phyloP scores from a whole-genome alignment of 2,329 filamentous ascomycete species.

The Colletotrichum sp. region DNA sequence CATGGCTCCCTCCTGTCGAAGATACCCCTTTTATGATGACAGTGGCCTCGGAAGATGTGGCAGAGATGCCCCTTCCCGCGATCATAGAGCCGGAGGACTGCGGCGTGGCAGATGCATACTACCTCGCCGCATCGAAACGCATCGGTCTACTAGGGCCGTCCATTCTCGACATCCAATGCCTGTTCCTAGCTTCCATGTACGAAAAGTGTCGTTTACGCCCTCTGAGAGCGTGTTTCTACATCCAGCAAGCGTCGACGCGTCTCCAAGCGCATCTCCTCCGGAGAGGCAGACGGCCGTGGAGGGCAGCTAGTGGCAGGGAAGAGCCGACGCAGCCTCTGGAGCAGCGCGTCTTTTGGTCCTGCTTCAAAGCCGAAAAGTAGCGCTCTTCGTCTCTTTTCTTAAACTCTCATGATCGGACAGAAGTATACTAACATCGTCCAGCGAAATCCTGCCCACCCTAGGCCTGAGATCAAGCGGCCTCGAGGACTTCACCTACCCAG shows the following conservation, averaged over 20 bases:
- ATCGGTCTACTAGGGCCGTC: constrained; percentile 25
- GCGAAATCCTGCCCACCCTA: background rate
- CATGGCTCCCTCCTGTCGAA: background rate
- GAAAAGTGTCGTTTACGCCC: constrained; percentile 26
- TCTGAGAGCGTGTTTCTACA: constrained; percentile 25
- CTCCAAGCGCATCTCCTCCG: constrained; percentile 9
- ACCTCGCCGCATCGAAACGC: constrained; percentile 25
- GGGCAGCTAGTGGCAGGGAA: background rate
- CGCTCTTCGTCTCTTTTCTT: no score
- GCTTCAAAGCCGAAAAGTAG: constrained; percentile 26
- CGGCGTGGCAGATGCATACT: constrained; percentile 23
- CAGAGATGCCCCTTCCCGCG: background rate
- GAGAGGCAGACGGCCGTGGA: background rate
- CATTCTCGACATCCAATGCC: constrained; percentile 29
- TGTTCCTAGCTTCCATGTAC: constrained; percentile 26
- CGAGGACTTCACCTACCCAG: constrained; percentile 22
- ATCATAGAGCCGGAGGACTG: background rate
- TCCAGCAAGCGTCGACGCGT: constrained; percentile 24
- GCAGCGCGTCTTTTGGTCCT: constrained; percentile 26
- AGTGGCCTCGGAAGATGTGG: background rate
- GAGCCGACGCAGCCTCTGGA: background rate
- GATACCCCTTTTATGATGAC: background rate
- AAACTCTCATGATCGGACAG: no score
- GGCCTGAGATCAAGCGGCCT: constrained; percentile 17
- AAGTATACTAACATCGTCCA: background rate